Conservation (phyloP, 768 basidiomycete species). For the Auriscalpium microsporum region DNA sequence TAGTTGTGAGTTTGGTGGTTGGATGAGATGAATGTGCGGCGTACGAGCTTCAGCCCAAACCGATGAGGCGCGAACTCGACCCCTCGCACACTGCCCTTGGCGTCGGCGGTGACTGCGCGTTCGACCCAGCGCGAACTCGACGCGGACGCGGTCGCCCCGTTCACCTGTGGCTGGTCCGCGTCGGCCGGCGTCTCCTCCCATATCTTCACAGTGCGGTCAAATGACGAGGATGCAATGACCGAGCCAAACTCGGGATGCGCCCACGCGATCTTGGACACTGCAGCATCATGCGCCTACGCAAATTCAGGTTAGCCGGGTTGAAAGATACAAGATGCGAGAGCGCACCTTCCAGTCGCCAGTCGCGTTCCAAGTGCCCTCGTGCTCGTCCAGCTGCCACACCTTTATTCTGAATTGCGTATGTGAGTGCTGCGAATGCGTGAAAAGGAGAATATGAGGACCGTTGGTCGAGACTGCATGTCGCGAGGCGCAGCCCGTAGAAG, state of each 20-base stretch:
- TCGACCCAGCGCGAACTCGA: slow-evolving; percentile 53
- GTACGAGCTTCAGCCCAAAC: slow-evolving; percentile 82
- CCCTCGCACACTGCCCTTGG: slow-evolving; percentile 75
- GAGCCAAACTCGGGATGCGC: slow-evolving; percentile 90
- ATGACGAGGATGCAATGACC: slow-evolving; percentile 78
- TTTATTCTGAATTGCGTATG: slow-evolving; percentile 52
- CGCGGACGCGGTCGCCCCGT: slow-evolving; percentile 15
- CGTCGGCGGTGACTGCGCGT: slow-evolving; percentile 68
- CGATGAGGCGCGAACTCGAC: slow-evolving; percentile 85
- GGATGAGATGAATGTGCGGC: slow-evolving; percentile 18
- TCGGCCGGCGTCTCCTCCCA: slow-evolving; percentile 62
- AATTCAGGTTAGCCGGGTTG: neutral
- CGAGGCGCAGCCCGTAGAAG: slow-evolving; percentile 78
- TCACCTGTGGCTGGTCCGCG: slow-evolving; percentile 19
- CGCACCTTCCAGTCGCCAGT: slow-evolving; percentile 90
- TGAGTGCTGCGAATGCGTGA: slow-evolving; percentile 7
- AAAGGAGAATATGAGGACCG: slow-evolving; percentile 32
- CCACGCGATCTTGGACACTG: slow-evolving; percentile 78
- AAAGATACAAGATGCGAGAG: neutral
- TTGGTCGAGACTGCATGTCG: slow-evolving; percentile 78
- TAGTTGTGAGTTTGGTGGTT: neutral
- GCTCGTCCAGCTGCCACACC: slow-evolving; percentile 73
- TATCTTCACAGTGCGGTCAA: slow-evolving; percentile 87
- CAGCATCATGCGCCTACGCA: slow-evolving; percentile 85
- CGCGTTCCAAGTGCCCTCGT: slow-evolving; percentile 61